Evolutionary conservation across 805 yeast species (phyloP), one percentile per base, ranked within the genome.

Genomic region (Spathaspora arborariae): DNA sequence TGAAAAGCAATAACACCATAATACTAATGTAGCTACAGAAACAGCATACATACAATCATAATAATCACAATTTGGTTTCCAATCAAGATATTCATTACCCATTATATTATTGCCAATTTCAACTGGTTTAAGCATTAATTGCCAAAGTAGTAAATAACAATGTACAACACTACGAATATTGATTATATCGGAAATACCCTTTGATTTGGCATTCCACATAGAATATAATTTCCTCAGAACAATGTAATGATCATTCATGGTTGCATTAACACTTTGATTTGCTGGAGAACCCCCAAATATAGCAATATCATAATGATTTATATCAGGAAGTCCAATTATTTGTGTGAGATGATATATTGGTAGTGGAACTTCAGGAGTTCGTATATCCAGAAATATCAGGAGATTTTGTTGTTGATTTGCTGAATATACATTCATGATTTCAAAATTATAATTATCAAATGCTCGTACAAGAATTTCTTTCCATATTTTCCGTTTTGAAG

Each of bases 221-320:
- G 54, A 56, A 45, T 49, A 53, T 21, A 70, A 52, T 49, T 70
- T 70, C 13, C 62, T 51, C 45, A 62, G 71, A 4, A 68, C 74
- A 19, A 62, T 54, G 18, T 53, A 46, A 43, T 62, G 59, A 48
- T 72, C 76, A 42, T 70, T 68, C 24, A 52, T 43, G 1, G 70
- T 66, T 1, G 69, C 73, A 22, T 53, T 57, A 4, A 72, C 76
- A 49, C 74, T 68, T 83, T 85, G 82, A 56, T 90, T 77, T 66
- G 85, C 80, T 1, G 94, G 94, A 6, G 89, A 86, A 1, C 96
- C 96, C 2, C 91, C 84, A 61, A 73, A 84, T 4, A 86, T 82
- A 45, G 85, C 85, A 47, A 86, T 80, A 62, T 88, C 96, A 62
- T 85, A 83, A 51, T 86, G 88, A 46, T 86, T 82, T 22, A 85